Evolutionary conservation across 345 rosid genomes (phyloP), one percentile per base, ranked within the genome.

Genomic region (Hibiscus mutabilis): DNA sequence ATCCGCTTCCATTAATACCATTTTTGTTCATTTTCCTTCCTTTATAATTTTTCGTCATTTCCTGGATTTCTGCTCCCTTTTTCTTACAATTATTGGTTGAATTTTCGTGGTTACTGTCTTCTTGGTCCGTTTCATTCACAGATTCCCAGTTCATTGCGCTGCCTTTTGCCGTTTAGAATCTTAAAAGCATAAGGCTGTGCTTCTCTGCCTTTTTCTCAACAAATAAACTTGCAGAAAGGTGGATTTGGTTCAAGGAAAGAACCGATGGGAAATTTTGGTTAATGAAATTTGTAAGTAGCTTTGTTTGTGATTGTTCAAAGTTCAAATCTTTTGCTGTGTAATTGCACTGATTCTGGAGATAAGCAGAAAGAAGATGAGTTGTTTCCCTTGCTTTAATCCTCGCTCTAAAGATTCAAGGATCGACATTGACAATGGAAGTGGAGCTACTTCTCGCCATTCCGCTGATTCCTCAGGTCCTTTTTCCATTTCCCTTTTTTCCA

Each of bases 381-480:
- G 97, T 80, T 95, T 92, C 75, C 86, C 90, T 76, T 95, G 99
- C 80, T 27, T 89, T n/a, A 81, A 60, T 73, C 79, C 87, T 2
- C 84, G 79, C 31, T 78, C 81, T 14, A 86, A 85, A 12, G 97
- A 82, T 65, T 78, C 19, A 69, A 88, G 88, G 75, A 86, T 92
- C 78, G 96, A 89, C 76, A 74, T 84, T 77, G 97, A 90, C 52
- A 83, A 73, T 59, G 85, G 78, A 58, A 75, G 78, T 76, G 82
- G 91, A 77, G 83, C 92, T 56, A 77, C 6, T n/a, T 61, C 10
- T 31, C 61, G 61, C 33, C 33, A 57, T 57, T 57, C 61, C 31
- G 33, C 61, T 57, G 61, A 57, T 57, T 57, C 61, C 8, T 57
- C 61, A 57, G 61, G 61, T 57, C 5, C 5, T 7, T 33, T 33